A percentile compares a stretch with the other conserved stretches of the same genome.
These are phyloP conservation scores for Capsella bursapastoris DNA, from an alignment of 345 rosid species.

Conservation along the genomic window DNA sequence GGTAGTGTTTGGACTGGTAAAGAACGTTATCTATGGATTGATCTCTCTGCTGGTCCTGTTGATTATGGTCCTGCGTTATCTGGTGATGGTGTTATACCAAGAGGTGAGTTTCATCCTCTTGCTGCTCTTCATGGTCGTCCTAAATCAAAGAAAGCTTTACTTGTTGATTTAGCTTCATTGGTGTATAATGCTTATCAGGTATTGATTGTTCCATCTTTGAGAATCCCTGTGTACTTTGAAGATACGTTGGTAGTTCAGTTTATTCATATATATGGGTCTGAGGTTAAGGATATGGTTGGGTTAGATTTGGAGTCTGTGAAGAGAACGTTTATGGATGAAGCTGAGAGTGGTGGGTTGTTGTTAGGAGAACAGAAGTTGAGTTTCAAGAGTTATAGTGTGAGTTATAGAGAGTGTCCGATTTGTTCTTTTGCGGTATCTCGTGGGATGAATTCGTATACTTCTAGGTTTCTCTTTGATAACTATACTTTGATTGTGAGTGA, in stretches of 20 bases:
- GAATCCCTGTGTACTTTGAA: constrained; percentile 88
- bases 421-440: constrained; percentile 84
- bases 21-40: constrained; percentile 90
- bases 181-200: constrained; percentile 95
- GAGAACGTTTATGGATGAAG: constrained; percentile 73
- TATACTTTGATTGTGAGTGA: constrained; percentile 94
- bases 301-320: constrained; percentile 78
- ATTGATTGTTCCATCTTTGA: constrained; percentile 82
- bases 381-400: constrained; percentile 65
- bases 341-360: constrained; percentile 67
- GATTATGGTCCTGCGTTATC: constrained; percentile 95
- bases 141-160: constrained; percentile 78
- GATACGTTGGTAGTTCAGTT: constrained; percentile 79
- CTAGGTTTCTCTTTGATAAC: constrained; percentile 96
- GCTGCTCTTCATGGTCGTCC: constrained; percentile 86
- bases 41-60: constrained; percentile 90
- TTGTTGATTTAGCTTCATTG: constrained; percentile 79
- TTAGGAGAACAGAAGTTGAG: constrained; percentile 73
- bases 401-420: constrained; percentile 70
- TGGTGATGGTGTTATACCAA: constrained; percentile 89
- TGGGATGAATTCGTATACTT: constrained; percentile 83
- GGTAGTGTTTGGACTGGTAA: constrained; percentile 92
- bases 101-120: constrained; percentile 94
- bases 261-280: constrained; percentile 70
- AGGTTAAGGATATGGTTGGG: constrained; percentile 57